phyloP scores from a whole-genome alignment of 176 grass and related monocot genomes.

The Otatea glauca region DNA sequence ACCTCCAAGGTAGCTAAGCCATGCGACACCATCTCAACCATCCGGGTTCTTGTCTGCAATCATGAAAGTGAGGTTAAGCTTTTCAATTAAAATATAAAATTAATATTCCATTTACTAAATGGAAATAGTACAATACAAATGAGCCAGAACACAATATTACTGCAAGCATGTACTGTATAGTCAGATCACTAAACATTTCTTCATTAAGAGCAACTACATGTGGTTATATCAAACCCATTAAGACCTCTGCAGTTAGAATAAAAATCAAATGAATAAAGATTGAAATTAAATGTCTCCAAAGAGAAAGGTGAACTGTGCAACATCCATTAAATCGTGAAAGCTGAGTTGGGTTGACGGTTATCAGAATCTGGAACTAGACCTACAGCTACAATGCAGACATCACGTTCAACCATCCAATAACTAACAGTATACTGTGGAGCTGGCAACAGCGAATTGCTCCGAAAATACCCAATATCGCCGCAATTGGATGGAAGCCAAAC shows the following conservation, averaged over 20 bases:
- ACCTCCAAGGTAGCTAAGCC: conserved; percentile 90
- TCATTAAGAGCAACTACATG: neutral
- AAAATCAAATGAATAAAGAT: neutral
- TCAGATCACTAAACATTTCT: neutral
- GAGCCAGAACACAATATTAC: neutral
- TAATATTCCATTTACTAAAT: conserved; percentile 27
- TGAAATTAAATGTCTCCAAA: neutral
- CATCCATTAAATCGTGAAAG: neutral
- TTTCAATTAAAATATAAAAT: neutral
- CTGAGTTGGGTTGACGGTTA: neutral
- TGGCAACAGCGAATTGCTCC: neutral
- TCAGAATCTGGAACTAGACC: neutral
- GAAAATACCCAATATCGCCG: neutral
- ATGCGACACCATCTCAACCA: conserved; percentile 89
- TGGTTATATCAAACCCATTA: conserved; percentile 17
- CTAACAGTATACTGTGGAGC: conserved; percentile 9
- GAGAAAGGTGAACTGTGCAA: neutral
- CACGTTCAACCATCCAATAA: neutral
- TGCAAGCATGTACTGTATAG: conserved; percentile 24
- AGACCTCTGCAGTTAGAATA: neutral
- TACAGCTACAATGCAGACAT: neutral
- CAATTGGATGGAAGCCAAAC: conserved; percentile 1
- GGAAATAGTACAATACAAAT: neutral
- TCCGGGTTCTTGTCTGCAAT: conserved; percentile 72
- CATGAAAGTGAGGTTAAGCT: conserved; percentile 15